Base-by-base conservation (phyloP, 1,284 basidiomycete species). In the Coniophora puteana region DNA sequence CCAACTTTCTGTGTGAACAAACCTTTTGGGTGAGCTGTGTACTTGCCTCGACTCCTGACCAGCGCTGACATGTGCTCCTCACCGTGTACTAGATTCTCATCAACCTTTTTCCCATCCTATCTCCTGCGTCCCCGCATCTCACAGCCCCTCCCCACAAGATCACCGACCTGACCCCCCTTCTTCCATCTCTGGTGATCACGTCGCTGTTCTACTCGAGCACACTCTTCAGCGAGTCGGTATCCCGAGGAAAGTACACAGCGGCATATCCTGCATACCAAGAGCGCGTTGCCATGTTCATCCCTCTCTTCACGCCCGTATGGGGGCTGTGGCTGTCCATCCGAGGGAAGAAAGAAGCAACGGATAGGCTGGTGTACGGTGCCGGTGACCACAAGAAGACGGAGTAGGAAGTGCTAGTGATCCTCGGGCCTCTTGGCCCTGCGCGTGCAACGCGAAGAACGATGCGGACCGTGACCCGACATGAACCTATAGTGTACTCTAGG, bases 1-100 rank as follows among this genome's bases (percentile, higher is more conserved):
- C 94, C 14, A 96, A 96, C 61, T 94, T 93, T 63, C 68, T 84
- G 0, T 92, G 87, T 58, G 93, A 96, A 59, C 92, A 94, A 64
- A 65, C 68, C 7, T 92, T 93, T 65, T 95, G 92, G 92, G 81
- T 92, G 48, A 46, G 78, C 61, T n/a, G 34, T 26, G n/a, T 25
- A 41, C 3, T 14, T 25, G 3, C n/a, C n/a, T n/a, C n/a, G n/a
- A n/a, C n/a, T n/a, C n/a, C n/a, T n/a, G n/a, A n/a, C n/a, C n/a
- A n/a, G n/a, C n/a, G 10, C 25, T 34, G 10, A 4, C 33, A 17
- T 17, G 17, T 41, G 28, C 20, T 13, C n/a, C 38, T 21, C 17
- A 13, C 17, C 0, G n/a, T 29, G 8, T 8, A 21, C 18, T 41
- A 88, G 87, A 69, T 75, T 58, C 69, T 87, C 42, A 76, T 86